Evolutionary conservation across 352 stramenopile species (phyloP).

Genomic region (Albugo candida): DNA sequence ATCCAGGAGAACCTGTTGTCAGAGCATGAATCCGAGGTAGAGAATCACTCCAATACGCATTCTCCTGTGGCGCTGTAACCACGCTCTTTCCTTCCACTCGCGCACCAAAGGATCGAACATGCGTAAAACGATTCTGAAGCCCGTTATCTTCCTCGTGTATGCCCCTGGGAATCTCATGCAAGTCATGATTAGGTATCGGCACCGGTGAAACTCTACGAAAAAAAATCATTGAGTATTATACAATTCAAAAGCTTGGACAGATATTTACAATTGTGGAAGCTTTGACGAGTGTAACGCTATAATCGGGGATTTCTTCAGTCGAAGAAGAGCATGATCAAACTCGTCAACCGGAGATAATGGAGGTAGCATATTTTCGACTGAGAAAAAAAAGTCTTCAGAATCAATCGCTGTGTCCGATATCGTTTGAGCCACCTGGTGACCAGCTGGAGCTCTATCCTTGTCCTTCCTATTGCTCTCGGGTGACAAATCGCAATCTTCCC

Average conservation of each 20-base stretch:
- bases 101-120: no score
- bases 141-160: no score
- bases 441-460: constrained; percentile 6
- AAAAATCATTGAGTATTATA: not conserved
- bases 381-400: constrained; percentile 57
- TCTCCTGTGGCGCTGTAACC: no score
- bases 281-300: constrained; percentile 26
- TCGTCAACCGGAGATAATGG: constrained; percentile 30
- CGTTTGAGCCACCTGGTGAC: not conserved
- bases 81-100: no score
- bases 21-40: constrained; percentile 70
- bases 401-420: constrained; percentile 8
- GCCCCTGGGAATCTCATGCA: no score
- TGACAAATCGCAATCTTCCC: not conserved
- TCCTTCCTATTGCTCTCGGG: constrained; percentile 7
- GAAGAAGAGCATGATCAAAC: constrained; percentile 39
- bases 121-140: no score
- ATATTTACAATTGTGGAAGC: constrained; percentile 45
- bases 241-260: not conserved
- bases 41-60: constrained; percentile 14
- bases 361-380: constrained; percentile 54
- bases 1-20: constrained; percentile 44
- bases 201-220: constrained; percentile 38
- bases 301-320: constrained; percentile 35
- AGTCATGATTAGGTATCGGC: constrained; percentile 9